Conservation (phyloP, 2,329 filamentous ascomycete genomes). For the Myriosclerotinia duriaeana region DNA sequence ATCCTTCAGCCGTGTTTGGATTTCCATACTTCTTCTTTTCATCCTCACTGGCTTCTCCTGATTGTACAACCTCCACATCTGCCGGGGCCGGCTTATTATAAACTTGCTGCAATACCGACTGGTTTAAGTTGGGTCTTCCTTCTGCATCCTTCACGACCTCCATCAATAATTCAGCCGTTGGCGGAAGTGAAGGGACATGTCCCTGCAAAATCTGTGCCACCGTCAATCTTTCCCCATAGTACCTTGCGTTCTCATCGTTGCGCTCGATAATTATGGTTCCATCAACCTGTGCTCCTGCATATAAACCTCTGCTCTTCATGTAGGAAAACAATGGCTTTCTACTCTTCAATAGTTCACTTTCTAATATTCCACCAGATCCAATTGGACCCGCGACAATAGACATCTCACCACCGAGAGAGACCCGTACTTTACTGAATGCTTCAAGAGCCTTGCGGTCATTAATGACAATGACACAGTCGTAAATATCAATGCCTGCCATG, state of each 20-base stretch:
- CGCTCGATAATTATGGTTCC: slow-evolving; percentile 82
- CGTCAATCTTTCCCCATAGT: slow-evolving; percentile 67
- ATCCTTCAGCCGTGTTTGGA: slow-evolving; percentile 20
- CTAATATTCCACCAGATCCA: slow-evolving; percentile 60
- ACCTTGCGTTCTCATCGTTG: slow-evolving; percentile 78
- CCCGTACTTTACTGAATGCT: slow-evolving; percentile 74
- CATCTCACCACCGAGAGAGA: slow-evolving; percentile 80
- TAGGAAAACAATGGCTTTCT: slow-evolving; percentile 76
- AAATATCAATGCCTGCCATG: slow-evolving; percentile 87
- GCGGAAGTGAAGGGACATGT: slow-evolving; percentile 28
- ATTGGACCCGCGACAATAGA: slow-evolving; percentile 75
- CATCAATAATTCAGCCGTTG: slow-evolving; percentile 43
- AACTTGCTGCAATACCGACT: slow-evolving; percentile 44
- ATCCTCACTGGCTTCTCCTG: slow-evolving; percentile 21
- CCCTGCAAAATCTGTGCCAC: slow-evolving; percentile 56
- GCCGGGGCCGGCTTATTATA: slow-evolving; percentile 23
- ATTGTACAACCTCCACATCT: slow-evolving; percentile 24
- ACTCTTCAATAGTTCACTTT: slow-evolving; percentile 47
- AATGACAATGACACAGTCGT: slow-evolving; percentile 91
- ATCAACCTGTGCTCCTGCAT: slow-evolving; percentile 80
- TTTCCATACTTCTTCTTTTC: slow-evolving; percentile 25
- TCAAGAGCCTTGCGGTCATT: slow-evolving; percentile 84
- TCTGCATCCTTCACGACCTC: slow-evolving; percentile 86
- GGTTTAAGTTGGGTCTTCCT: slow-evolving; percentile 68
- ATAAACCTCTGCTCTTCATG: slow-evolving; percentile 83